These are phyloP conservation scores for Coprinopsis strossmayeri DNA, from an alignment of 768 basidiomycete species.

Conservation along the genomic window DNA sequence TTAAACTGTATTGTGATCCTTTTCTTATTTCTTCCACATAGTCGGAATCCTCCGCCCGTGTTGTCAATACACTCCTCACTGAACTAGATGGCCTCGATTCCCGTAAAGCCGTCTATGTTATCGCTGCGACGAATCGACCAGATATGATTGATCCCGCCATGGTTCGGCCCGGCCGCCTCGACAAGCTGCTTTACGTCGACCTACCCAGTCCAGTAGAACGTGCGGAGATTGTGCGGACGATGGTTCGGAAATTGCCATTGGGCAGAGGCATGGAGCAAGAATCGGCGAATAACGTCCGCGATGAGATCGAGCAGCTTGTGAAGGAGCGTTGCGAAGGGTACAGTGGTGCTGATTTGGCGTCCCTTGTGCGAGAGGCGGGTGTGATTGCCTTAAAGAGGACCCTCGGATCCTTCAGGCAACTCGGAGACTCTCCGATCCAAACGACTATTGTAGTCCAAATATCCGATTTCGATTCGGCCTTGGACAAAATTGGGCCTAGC, in stretches of 20 bases:
- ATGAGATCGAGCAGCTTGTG: constrained; percentile 41
- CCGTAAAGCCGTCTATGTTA: constrained; percentile 85
- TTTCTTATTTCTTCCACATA: constrained; percentile 19
- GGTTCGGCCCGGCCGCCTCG: constrained; percentile 93
- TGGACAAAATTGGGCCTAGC: constrained; percentile 81
- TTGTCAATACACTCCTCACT: constrained; percentile 91
- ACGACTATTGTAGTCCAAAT: constrained; percentile 43
- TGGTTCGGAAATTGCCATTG: constrained; percentile 67
- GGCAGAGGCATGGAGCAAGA: constrained; percentile 17
- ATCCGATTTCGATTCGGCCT: constrained; percentile 67
- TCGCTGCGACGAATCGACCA: constrained; percentile 91
- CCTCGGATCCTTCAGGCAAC: constrained; percentile 59
- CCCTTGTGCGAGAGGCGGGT: constrained; percentile 84
- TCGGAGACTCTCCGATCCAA: constrained; percentile 32
- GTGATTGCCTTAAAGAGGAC: constrained; percentile 71
- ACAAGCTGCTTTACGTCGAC: constrained; percentile 92
- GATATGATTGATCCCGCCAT: constrained; percentile 98
- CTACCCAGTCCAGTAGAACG: constrained; percentile 70
- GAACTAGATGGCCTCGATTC: constrained; percentile 90
- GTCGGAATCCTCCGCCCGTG: constrained; percentile 91
- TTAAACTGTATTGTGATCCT: neutral
- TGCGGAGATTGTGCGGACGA: constrained; percentile 76
- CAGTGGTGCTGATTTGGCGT: constrained; percentile 87
- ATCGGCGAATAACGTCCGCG: constrained; percentile 16
- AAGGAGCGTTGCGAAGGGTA: constrained; percentile 72